Base-by-base conservation (phyloP, 2,329 filamentous ascomycete genomes). In the Fusarium sororula region DNA sequence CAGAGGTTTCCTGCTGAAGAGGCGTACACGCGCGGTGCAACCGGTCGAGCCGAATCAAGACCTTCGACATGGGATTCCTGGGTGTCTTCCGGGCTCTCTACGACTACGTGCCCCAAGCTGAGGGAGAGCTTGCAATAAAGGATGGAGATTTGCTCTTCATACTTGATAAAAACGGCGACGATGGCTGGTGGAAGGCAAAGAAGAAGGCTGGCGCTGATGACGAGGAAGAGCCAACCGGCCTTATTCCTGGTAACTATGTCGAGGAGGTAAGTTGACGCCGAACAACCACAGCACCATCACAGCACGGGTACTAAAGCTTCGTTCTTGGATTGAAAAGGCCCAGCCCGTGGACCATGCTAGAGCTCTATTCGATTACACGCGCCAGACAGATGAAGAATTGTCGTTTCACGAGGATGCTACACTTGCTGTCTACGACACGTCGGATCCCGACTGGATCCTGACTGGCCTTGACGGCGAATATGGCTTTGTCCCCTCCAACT, bases 351-450 rank as follows among this genome's bases (percentile, higher is more conserved):
- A 90, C 70, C 88, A 92, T 75, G 96, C 96, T 56, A 95, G 93
- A 82, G 94, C 96, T n/a, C 89, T 98, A n/a, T 99, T 96, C 86
- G 96, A 99, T 82, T 99, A 99, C 82, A 94, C 94, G 57, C 91
- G 96, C 78, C 96, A 99, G 85, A 99, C 96, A 30, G 96, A 99
- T 80, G 96, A 99, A 83, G 96, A 99, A 84, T 87, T 99, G 15
- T 98, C 96, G 30, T 98, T 99, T 81, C 90, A 94, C 55, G 96
- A 99, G 85, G 95, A 98, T 80, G 91, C 93, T 45, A 84, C 90
- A 50, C 88, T 99, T 55, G 87, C 93, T 69, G 93, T 99, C 54
- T 98, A 94, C 84, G 96, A 99, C 82, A 92, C 89, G 15, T 93
- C 94, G 10, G 96, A 99, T 82, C 94, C 94, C 20, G 96, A 99